Base-by-base conservation (phyloP, 257 asterid species). In the Ophiorrhiza pumila region DNA sequence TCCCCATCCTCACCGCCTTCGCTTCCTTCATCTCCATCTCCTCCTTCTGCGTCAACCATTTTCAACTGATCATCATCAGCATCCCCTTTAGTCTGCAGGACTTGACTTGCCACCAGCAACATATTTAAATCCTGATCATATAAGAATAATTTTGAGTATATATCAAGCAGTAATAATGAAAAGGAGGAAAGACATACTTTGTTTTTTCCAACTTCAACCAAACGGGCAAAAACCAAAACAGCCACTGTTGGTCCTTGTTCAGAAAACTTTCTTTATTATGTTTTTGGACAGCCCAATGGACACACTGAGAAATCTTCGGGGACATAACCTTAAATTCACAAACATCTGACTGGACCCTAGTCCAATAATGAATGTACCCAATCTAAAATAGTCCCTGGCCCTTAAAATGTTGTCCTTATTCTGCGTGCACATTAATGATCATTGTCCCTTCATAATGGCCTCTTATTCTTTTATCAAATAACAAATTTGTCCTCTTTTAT, bases 21-120 rank as follows among this genome's bases (percentile, higher is more conserved):
- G 7, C 73, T 67, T 1, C 71, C 80, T 13, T 69, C 85, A 23
- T 77, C 83, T 17, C 79, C 87, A 67, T 78, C 88, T 64, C 83
- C 71, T 66, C 46, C 78, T 76, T 80, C 87, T 0, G 87, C 90
- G 63, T 83, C 93, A 47, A 84, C 86, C 46, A 67, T 78, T 62
- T 85, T 80, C 10, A 50, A n/a, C 60, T 66, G 71, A 25, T 53
- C 62, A 31, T 52, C 63, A 65, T 46, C 49, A 39, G 22, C 42
- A 34, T 77, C 64, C 42, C 74, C 79, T 78, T 81, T 67, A 71
- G 57, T 68, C 61, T 61, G 64, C n/a, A n/a, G n/a, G 1, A 62
- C 74, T 71, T 74, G 68, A 63, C n/a, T 65, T 78, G 64, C 46
- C 82, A 74, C 61, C 79, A 75, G 9, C 63, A 65, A 32, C 46